Base-by-base conservation (phyloP, 176 grass and related monocot genomes). In the Rhipidocladum racemiflorum region DNA sequence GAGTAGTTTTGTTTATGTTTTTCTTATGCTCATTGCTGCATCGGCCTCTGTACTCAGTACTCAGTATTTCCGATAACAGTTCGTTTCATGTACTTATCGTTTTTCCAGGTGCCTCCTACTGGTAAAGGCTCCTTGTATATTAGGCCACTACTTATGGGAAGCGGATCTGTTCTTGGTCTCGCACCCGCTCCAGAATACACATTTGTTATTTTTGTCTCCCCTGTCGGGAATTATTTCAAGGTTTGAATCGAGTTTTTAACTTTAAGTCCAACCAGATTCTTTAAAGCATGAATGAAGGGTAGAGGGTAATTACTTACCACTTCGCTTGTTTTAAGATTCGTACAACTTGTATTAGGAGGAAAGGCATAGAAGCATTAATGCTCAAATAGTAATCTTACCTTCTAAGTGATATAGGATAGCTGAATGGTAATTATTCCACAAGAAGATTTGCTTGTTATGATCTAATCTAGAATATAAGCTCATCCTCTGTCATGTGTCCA, bases 191-290 rank as follows among this genome's bases (percentile, higher is more conserved):
- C 95, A 39, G 90, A 94, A 60, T 98, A 88, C 78, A 95, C 86
- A 18, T 98, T 98, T 86, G 20, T 98, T 71, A 89, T 94, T 81
- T 98, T 92, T 88, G 95, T 93, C 13, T 91, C 95, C 80, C 95
- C 95, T 88, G 90, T 98, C 87, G 95, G 95, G 53, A 98, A 90
- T 54, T 98, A 95, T 81, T 98, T 98, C 78, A 98, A 95, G 95
- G 95, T 98, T 86, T 16, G 88, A 90, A 54, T 85, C 18, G 9
- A 49, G 35, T 0, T 45, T 85, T 70, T 63, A 5, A 35, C 49
- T 66, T 32, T 65, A 46, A 72, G 6, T 12, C 1, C 23, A 28
- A 67, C 16, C 16, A 8, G n/a, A n/a, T n/a, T n/a, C n/a, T n/a
- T n/a, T n/a, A n/a, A n/a, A n/a, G n/a, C n/a, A n/a, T n/a, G n/a